These are phyloP conservation scores for Priceomyces haplophilus DNA, from an alignment of 805 yeast species.

Conservation along the genomic window DNA sequence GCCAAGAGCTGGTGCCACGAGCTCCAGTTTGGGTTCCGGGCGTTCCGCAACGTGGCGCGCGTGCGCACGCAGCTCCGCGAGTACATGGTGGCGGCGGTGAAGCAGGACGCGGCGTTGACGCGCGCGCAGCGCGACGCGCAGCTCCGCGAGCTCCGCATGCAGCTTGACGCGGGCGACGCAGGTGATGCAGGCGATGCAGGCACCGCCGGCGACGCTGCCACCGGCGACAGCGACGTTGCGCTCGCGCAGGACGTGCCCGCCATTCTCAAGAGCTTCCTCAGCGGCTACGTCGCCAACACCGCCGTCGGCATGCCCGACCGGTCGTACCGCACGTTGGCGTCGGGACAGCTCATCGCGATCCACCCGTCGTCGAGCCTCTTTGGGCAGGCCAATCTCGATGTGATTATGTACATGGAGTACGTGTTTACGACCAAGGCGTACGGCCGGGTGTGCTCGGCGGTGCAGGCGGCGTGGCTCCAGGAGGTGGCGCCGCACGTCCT, in stretches of 20 bases:
- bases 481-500: conserved; percentile 69
- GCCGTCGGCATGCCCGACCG: conserved; percentile 96
- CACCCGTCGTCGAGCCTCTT: conserved; percentile 90
- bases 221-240: conserved; percentile 54
- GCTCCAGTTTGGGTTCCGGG: conserved; percentile 70
- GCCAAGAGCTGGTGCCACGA: conserved; percentile 81
- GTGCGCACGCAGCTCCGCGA: conserved; percentile 73
- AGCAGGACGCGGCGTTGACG: conserved; percentile 34
- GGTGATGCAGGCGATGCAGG: conserved; percentile 15
- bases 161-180: conserved; percentile 21
- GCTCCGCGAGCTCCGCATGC: conserved; percentile 21
- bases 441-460: conserved; percentile 81
- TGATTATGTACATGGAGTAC: conserved; percentile 91
- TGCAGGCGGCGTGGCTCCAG: conserved; percentile 82
- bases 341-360: conserved; percentile 80
- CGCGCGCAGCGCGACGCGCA: conserved; percentile 26
- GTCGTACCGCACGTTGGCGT: conserved; percentile 78
- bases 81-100: conserved; percentile 55
- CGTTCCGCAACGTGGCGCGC: conserved; percentile 71
- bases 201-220: conserved; percentile 49
- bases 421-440: conserved; percentile 92
- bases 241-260: conserved; percentile 48
- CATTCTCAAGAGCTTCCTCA: conserved; percentile 73
- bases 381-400: conserved; percentile 70
- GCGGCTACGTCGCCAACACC: conserved; percentile 82